Conservation (phyloP, 768 basidiomycete species). For the Omphalotus guepiniiformis region DNA sequence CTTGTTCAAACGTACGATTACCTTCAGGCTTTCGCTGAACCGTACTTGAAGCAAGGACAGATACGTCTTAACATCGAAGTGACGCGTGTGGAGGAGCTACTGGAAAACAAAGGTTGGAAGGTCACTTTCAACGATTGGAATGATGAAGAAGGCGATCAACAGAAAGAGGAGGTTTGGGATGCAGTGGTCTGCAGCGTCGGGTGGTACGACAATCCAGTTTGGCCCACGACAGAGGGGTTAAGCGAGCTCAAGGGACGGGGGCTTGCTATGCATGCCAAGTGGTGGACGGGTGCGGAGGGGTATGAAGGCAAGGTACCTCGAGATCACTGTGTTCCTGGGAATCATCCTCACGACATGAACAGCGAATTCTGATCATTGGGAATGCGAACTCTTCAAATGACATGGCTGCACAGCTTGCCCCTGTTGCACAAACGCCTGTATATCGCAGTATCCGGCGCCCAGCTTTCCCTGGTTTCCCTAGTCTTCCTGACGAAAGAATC, state of each 20-base stretch:
- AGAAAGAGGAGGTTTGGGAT: slow-evolving; percentile 40
- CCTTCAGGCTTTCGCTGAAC: slow-evolving; percentile 30
- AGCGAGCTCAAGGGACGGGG: slow-evolving; percentile 29
- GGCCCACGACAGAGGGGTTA: slow-evolving; percentile 39
- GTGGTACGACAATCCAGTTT: slow-evolving; percentile 41
- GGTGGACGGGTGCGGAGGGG: slow-evolving; percentile 36
- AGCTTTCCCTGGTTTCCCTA: slow-evolving; percentile 32
- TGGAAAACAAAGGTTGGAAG: slow-evolving; percentile 30
- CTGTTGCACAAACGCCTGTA: slow-evolving; percentile 34
- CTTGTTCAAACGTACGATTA: slow-evolving; percentile 34
- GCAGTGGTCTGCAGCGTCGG: slow-evolving; percentile 35
- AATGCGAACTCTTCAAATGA: slow-evolving; percentile 53
- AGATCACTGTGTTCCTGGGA: neutral
- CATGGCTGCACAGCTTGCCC: slow-evolving; percentile 41
- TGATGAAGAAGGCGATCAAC: slow-evolving; percentile 14
- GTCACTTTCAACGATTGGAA: slow-evolving; percentile 35
- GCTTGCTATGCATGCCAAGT: slow-evolving; percentile 36
- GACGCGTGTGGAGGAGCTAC: slow-evolving; percentile 30
- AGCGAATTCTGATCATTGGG: slow-evolving; percentile 29
- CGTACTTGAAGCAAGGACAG: slow-evolving; percentile 18
- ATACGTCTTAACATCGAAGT: slow-evolving; percentile 43
- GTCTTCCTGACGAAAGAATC: slow-evolving; percentile 39
- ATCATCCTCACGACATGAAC: neutral
- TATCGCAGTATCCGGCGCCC: slow-evolving; percentile 42
- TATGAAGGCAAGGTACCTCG: slow-evolving; percentile 29